Evolutionary conservation across 371 early-diverging fungal species (phyloP).

Genomic region (Mortierella sp.): DNA sequence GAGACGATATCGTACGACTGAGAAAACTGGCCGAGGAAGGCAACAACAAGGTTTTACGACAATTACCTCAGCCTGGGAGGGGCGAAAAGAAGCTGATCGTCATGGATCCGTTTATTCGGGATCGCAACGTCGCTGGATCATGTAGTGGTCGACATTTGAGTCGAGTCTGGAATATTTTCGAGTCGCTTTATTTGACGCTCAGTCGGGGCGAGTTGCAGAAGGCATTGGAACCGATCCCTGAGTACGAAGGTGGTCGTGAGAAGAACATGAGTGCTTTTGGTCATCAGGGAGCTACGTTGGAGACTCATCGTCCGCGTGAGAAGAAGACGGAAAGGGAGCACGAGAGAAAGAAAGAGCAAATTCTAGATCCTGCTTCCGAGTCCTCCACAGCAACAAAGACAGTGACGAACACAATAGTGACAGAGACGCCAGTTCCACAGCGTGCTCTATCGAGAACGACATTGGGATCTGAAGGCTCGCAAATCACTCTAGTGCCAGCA

Average conservation of each 20-base stretch:
- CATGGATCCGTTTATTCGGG: constrained; percentile 51
- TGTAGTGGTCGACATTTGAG: constrained; percentile 21
- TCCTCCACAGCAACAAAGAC: no score
- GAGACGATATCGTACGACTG: constrained; percentile 8
- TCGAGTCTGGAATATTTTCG: constrained; percentile 39
- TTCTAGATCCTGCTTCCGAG: not conserved
- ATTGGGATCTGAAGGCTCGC: no score
- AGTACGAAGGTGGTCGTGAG: not conserved
- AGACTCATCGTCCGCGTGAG: constrained; percentile 11
- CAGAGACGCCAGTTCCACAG: no score
- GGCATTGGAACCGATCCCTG: constrained; percentile 16
- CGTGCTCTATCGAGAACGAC: no score
- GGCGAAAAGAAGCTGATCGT: constrained; percentile 41
- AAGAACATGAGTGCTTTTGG: no score
- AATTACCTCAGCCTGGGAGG: constrained; percentile 1
- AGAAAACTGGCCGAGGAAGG: not conserved
- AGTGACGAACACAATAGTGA: no score
- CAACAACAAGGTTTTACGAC: not conserved
- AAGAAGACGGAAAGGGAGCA: constrained; percentile 21
- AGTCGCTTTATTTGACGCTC: constrained; percentile 28
- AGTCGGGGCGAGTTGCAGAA: constrained; percentile 24
- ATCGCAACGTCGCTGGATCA: constrained; percentile 36
- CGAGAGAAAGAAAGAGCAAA: constrained; percentile 1
- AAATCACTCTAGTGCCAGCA: no score
- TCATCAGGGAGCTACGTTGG: not conserved